Evolutionary conservation across 441 rosid species (phyloP).

Genomic region (Corymbia calophylla): DNA sequence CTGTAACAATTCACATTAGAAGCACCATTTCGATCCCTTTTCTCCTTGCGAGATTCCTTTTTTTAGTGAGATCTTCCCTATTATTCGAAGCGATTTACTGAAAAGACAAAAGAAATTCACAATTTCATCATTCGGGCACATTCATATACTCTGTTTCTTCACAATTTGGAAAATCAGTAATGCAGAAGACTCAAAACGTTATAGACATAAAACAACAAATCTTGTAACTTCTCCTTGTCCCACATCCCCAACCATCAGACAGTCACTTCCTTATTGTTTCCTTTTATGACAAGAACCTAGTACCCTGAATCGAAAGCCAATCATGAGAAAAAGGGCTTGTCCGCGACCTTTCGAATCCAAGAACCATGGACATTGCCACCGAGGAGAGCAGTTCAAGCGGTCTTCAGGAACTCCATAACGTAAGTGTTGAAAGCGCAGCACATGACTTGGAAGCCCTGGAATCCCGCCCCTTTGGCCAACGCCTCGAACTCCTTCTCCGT

Average conservation of each 20-base stretch:
- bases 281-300: background rate
- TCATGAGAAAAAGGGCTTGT: background rate
- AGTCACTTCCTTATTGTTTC: background rate
- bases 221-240: background rate
- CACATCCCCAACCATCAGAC: background rate
- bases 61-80: background rate
- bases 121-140: background rate
- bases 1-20: background rate
- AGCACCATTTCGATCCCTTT: background rate
- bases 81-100: background rate
- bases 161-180: background rate
- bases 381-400: conserved; percentile 8
- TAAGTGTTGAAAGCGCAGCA: conserved; percentile 48
- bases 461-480: conserved; percentile 68
- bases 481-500: conserved; percentile 69
- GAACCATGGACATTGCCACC: background rate
- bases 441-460: conserved; percentile 50
- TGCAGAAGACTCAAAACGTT: background rate
- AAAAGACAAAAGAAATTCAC: background rate
- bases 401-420: conserved; percentile 74
- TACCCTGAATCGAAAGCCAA: background rate
- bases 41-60: background rate
- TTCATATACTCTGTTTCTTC: background rate
- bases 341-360: background rate
- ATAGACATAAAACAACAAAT: background rate